Conservation (phyloP, 352 stramenopile genomes). For the Pythium volutum region DNA sequence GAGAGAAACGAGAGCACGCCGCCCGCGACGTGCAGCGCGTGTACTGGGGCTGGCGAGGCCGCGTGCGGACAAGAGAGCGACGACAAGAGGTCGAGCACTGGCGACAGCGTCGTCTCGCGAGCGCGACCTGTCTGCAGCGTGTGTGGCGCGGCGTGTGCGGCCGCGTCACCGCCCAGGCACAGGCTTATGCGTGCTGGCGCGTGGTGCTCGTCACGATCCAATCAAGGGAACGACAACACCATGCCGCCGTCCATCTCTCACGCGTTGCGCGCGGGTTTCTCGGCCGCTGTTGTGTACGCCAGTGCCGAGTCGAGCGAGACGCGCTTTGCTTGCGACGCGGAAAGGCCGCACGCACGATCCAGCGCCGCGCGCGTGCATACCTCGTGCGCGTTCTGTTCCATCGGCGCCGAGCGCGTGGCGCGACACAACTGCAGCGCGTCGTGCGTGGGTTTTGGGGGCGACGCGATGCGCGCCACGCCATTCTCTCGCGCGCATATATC, state of each 20-base stretch:
- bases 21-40: conserved; percentile 40
- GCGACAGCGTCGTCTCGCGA: background rate
- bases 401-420: conserved; percentile 34
- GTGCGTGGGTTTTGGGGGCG: conserved; percentile 52
- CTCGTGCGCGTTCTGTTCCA: conserved; percentile 41
- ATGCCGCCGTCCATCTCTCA: conserved; percentile 36
- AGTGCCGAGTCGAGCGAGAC: conserved; percentile 20
- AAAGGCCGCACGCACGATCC: conserved; percentile 36
- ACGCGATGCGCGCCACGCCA: conserved; percentile 24
- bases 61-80: background rate
- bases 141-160: conserved; percentile 33
- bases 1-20: conserved; percentile 21
- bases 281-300: conserved; percentile 29
- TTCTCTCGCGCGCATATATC: conserved; percentile 45
- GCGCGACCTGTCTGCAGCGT: conserved; percentile 34
- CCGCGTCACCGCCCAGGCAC: conserved; percentile 11
- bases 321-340: conserved; percentile 27
- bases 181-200: conserved; percentile 1
- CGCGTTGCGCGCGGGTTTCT: conserved; percentile 39
- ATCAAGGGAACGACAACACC: background rate
- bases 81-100: background rate
- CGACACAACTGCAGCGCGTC: conserved; percentile 48
- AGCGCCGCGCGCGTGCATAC: conserved; percentile 51
- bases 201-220: background rate
- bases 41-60: conserved; percentile 32